A percentile compares a stretch with the other conserved stretches of the same genome.
Conservation (phyloP, 192 early-diverging fungal species). For the Coemansia pectinata region DNA sequence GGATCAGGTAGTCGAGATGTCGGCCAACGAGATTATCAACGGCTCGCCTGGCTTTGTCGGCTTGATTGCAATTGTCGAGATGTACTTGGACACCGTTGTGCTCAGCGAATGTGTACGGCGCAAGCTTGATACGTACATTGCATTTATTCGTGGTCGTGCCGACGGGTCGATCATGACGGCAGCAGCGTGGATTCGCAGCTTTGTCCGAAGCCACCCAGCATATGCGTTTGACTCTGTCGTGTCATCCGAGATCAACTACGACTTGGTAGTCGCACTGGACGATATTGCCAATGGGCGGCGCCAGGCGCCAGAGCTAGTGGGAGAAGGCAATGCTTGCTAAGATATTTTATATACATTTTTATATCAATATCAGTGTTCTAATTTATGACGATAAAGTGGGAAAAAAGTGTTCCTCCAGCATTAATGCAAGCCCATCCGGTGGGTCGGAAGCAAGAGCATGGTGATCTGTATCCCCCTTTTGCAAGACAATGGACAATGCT, state of each 20-base stretch:
- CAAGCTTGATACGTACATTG: constrained; percentile 72
- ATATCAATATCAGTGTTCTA: neutral
- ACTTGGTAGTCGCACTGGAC: constrained; percentile 64
- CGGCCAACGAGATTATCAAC: constrained; percentile 92
- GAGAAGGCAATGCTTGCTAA: constrained; percentile 5
- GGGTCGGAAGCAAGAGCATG: constrained; percentile 1
- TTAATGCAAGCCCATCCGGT: neutral
- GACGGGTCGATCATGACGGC: constrained; percentile 82
- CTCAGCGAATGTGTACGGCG: constrained; percentile 69
- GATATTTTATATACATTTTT: neutral
- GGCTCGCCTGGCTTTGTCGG: constrained; percentile 79
- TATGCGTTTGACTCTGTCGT: constrained; percentile 93
- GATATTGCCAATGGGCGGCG: constrained; percentile 41
- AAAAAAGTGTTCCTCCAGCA: neutral
- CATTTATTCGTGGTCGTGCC: constrained; percentile 77
- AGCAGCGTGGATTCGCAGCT: constrained; percentile 88
- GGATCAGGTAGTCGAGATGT: constrained; percentile 70
- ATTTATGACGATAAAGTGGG: neutral
- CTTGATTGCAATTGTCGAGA: constrained; percentile 78
- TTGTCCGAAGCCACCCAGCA: constrained; percentile 80
- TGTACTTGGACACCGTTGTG: constrained; percentile 77
- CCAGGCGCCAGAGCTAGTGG: constrained; percentile 45
- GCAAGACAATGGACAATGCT: neutral
- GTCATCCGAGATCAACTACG: constrained; percentile 79
- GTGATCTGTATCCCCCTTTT: neutral